A percentile compares a stretch with the other conserved stretches of the same genome.
phyloP scores from a whole-genome alignment of 768 basidiomycete species.

The Multifurca ochricompacta region DNA sequence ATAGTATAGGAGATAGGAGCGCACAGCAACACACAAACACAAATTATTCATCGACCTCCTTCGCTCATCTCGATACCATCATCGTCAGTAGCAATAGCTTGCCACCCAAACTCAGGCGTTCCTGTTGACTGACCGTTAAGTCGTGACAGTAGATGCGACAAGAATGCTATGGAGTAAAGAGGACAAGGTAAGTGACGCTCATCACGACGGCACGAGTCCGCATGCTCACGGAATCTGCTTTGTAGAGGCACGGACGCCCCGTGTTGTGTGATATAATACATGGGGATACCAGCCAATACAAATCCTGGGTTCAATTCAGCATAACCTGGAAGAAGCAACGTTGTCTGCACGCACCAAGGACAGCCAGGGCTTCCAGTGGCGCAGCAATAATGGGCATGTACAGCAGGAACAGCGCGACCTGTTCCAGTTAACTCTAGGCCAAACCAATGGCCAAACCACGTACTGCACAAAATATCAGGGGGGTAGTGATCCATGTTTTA shows the following conservation, averaged over 20 bases:
- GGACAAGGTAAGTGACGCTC: slow-evolving; percentile 3
- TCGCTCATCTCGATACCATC: slow-evolving; percentile 63
- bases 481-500: slow-evolving; percentile 85
- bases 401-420: slow-evolving; percentile 85
- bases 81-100: slow-evolving; percentile 69
- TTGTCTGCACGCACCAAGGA: slow-evolving; percentile 52
- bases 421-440: not conserved
- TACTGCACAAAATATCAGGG: slow-evolving; percentile 82
- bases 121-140: slow-evolving; percentile 40
- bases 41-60: slow-evolving; percentile 20
- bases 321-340: slow-evolving; percentile 5
- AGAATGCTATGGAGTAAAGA: slow-evolving; percentile 31
- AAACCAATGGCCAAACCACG: slow-evolving; percentile 25
- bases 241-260: slow-evolving; percentile 32
- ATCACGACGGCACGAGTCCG: not conserved
- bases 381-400: slow-evolving; percentile 95
- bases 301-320: slow-evolving; percentile 43
- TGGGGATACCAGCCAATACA: slow-evolving; percentile 68
- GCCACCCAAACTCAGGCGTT: slow-evolving; percentile 57
- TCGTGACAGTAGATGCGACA: slow-evolving; percentile 37
- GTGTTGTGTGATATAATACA: slow-evolving; percentile 72
- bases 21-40: no score
- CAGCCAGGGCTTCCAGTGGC: slow-evolving; percentile 79
- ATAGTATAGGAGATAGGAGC: no score
- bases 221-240: slow-evolving; percentile 25